Evolutionary conservation across 2,329 filamentous ascomycete genomes (phyloP).

Genomic region (Pseudopyrenochaeta lycopersici): DNA sequence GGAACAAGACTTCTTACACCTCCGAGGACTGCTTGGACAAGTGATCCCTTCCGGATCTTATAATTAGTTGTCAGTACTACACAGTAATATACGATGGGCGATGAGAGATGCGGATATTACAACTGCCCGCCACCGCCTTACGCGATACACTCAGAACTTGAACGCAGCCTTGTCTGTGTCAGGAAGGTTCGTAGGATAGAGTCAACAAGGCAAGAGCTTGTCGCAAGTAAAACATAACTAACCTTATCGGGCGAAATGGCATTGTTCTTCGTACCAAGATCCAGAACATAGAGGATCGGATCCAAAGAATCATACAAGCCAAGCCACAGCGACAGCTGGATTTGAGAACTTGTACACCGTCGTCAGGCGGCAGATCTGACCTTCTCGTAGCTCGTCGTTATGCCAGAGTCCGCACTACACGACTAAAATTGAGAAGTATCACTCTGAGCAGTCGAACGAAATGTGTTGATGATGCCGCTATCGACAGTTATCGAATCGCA

Average conservation of each 20-base stretch:
- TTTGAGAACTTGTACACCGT: neutral
- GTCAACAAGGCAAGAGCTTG: neutral
- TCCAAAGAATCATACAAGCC: neutral
- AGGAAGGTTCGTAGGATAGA: conserved; percentile 1
- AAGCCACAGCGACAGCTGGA: neutral
- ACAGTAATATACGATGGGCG: conserved; percentile 10
- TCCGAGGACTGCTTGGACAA: neutral
- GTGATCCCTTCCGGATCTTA: neutral
- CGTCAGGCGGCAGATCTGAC: neutral
- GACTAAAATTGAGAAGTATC: neutral
- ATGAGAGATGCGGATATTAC: conserved; percentile 3
- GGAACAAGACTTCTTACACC: conserved; percentile 6
- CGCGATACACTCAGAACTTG: conserved; percentile 8
- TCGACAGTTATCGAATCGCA: neutral
- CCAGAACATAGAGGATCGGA: neutral
- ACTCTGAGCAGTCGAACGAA: neutral
- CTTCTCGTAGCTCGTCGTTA: neutral
- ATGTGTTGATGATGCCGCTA: neutral
- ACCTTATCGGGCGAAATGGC: neutral
- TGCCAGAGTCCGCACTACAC: neutral
- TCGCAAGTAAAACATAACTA: neutral
- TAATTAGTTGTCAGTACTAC: conserved; percentile 1
- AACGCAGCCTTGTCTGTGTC: conserved; percentile 7
- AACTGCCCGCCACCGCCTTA: conserved; percentile 1
- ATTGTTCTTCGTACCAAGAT: neutral